Percentiles rank a stretch among this genome's conserved stretches.
Conservation (phyloP, 1,139 yeast species). For the Taiozyma sp. region DNA sequence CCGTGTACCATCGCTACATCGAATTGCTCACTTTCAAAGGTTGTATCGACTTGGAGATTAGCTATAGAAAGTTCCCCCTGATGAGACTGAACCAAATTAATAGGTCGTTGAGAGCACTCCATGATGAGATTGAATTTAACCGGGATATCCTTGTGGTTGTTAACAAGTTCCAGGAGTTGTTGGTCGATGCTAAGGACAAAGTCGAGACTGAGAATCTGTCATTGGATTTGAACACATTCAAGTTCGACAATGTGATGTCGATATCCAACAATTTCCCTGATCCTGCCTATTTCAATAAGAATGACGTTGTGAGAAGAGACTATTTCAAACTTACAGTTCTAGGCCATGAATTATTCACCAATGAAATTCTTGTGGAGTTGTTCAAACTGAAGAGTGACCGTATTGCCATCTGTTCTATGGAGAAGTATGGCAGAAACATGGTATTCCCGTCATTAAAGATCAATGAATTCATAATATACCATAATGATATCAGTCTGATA, state of each 20-base stretch:
- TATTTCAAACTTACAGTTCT: conserved; percentile 26
- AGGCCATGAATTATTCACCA: conserved; percentile 22
- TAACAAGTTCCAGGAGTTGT: conserved; percentile 1
- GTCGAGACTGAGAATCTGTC: conserved; percentile 19
- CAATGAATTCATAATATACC: conserved; percentile 20
- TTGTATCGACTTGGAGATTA: conserved; percentile 29
- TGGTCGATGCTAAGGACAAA: conserved; percentile 13
- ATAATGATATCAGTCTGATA: conserved; percentile 14
- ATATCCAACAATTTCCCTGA: conserved; percentile 18
- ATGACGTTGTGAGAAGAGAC: conserved; percentile 26
- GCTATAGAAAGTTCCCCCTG: conserved; percentile 26
- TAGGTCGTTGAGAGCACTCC: conserved; percentile 20
- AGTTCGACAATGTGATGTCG: conserved; percentile 25
- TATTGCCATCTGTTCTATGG: conserved; percentile 26
- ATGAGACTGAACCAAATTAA: conserved; percentile 31
- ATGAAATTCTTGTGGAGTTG: conserved; percentile 15
- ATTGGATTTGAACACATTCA: conserved; percentile 22
- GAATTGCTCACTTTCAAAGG: conserved; percentile 27
- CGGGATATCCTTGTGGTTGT: not conserved
- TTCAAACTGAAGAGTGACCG: conserved; percentile 13
- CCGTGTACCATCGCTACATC: conserved; percentile 26
- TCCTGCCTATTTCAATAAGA: conserved; percentile 24
- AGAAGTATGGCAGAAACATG: conserved; percentile 26
- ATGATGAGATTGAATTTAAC: not conserved
- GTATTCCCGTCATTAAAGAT: conserved; percentile 31